Conservation (phyloP, 331 rosid genomes). For the Quercus tomentella region DNA sequence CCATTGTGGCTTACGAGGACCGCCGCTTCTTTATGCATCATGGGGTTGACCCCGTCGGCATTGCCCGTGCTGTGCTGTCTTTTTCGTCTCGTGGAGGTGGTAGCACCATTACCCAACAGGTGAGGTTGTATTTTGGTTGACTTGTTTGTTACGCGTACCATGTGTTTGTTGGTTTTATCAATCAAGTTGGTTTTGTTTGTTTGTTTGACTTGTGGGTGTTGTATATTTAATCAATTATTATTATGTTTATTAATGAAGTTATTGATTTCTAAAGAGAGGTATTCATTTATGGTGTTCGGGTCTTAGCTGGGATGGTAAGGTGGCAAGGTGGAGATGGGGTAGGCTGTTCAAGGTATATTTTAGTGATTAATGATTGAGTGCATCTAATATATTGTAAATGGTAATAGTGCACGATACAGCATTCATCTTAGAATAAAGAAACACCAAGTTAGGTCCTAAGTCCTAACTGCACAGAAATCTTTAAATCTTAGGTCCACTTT, state of each 20-base stretch:
- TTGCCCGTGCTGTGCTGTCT: slow-evolving; percentile 17
- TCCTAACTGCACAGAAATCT: slow-evolving; percentile 11
- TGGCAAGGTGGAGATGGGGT: not conserved
- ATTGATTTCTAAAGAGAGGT: not conserved
- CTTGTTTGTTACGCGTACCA: not conserved
- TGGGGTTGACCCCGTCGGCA: slow-evolving; percentile 30
- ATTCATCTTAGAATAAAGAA: not conserved
- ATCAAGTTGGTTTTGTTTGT: not conserved
- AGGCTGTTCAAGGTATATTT: not conserved
- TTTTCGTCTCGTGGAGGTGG: slow-evolving; percentile 32
- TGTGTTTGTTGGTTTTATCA: slow-evolving; percentile 19
- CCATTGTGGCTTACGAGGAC: slow-evolving; percentile 23
- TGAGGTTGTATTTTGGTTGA: not conserved
- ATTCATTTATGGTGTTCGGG: not conserved
- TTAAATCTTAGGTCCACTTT: not conserved
- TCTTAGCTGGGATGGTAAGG: not conserved
- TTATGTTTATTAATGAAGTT: not conserved
- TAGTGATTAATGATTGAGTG: not conserved
- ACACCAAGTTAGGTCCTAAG: not conserved
- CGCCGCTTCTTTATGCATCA: slow-evolving; percentile 20
- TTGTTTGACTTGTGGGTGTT: not conserved
- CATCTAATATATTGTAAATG: not conserved
- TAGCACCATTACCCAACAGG: slow-evolving; percentile 30
- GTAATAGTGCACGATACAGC: not conserved
- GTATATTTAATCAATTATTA: not conserved